A percentile compares a stretch with the other conserved stretches of the same genome.
Evolutionary conservation across 345 rosid species (phyloP).

Genomic region (Melaleuca alternifolia): DNA sequence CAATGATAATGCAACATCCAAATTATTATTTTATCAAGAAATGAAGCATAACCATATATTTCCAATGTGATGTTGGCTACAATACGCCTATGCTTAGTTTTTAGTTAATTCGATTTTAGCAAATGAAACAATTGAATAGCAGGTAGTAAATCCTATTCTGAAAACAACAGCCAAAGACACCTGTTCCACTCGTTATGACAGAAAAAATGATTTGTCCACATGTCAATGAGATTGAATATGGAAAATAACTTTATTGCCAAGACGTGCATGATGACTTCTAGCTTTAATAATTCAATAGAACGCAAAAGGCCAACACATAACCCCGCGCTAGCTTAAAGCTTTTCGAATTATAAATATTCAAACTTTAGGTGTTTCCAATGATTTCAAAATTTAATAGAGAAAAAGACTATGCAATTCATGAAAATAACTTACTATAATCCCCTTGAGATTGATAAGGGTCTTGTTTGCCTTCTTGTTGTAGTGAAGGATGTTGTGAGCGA

Average conservation of each 20-base stretch:
- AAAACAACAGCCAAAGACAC: background rate
- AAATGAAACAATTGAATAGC: background rate
- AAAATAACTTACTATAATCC: slow-evolving; percentile 33
- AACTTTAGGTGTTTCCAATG: background rate
- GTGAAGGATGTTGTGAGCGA: slow-evolving; percentile 50
- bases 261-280: background rate
- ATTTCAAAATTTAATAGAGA: background rate
- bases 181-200: background rate
- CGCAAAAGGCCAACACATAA: background rate
- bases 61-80: background rate
- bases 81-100: background rate
- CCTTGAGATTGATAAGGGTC: slow-evolving; percentile 61
- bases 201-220: background rate
- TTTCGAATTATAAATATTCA: background rate
- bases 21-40: background rate
- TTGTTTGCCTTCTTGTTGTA: slow-evolving; percentile 33
- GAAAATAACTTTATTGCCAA: background rate
- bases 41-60: background rate
- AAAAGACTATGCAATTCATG: background rate
- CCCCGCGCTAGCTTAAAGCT: background rate
- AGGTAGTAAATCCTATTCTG: background rate
- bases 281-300: background rate
- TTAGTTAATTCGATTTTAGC: background rate
- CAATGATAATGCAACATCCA: background rate
- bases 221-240: background rate